Percentiles rank a stretch among this genome's conserved stretches.
Conservation (phyloP, 2,329 filamentous ascomycete species). For the Sporothrix inflata region DNA sequence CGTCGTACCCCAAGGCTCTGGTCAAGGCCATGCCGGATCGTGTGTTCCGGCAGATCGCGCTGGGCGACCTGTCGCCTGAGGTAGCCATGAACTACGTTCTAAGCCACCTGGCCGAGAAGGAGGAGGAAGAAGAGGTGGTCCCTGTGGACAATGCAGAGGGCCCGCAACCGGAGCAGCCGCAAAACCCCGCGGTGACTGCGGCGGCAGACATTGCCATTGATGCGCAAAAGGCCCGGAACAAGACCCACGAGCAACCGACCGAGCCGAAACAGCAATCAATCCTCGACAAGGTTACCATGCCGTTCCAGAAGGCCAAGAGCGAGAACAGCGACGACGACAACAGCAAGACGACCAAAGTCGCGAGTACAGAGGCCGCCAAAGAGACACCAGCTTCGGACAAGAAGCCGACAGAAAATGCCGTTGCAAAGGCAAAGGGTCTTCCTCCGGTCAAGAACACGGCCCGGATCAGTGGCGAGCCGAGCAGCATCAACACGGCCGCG, state of each 20-base stretch:
- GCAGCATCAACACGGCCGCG: conserved; percentile 24
- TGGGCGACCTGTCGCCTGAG: conserved; percentile 84
- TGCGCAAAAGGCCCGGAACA: conserved; percentile 22
- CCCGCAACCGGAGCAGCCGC: conserved; percentile 31
- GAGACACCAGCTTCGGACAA: background rate
- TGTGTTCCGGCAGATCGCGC: conserved; percentile 81
- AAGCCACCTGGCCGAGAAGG: conserved; percentile 68
- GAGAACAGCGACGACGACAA: background rate
- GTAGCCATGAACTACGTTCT: conserved; percentile 91
- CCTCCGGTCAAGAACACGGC: background rate
- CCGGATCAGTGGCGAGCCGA: background rate
- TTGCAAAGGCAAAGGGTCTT: background rate
- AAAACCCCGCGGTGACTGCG: background rate
- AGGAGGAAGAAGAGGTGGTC: conserved; percentile 36
- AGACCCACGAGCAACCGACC: background rate
- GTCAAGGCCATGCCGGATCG: conserved; percentile 87
- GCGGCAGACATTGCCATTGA: conserved; percentile 10
- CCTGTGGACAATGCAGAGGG: conserved; percentile 40
- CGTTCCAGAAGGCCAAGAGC: conserved; percentile 25
- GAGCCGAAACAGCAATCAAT: conserved; percentile 23
- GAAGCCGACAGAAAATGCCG: background rate
- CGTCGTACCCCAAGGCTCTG: conserved; percentile 84
- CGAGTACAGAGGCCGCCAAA: background rate
- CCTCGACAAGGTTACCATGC: conserved; percentile 24
- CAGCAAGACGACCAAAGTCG: background rate